These are phyloP conservation scores for Phymatotrichopsis omnivora DNA, from an alignment of 2,329 filamentous ascomycete genomes.

Conservation along the genomic window DNA sequence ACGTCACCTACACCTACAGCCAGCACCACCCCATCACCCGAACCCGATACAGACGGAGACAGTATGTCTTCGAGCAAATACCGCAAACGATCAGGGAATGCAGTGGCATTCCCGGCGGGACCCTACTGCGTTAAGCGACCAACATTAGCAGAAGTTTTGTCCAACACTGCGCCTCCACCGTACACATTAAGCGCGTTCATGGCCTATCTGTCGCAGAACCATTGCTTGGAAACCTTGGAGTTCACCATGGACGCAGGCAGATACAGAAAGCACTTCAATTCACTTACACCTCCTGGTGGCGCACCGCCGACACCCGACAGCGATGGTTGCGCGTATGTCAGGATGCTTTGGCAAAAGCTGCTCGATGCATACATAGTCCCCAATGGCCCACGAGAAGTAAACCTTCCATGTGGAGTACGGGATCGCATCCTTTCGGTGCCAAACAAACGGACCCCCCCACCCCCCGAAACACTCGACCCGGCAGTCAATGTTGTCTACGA, in stretches of 20 bases:
- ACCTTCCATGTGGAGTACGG: conserved; percentile 75
- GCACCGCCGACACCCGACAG: conserved; percentile 42
- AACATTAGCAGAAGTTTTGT: conserved; percentile 74
- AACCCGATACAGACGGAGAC: conserved; percentile 31
- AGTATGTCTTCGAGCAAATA: conserved; percentile 27
- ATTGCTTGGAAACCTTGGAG: conserved; percentile 91
- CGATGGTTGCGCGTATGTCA: conserved; percentile 57
- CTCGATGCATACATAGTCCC: conserved; percentile 84
- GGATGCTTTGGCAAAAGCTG: conserved; percentile 75
- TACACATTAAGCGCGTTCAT: conserved; percentile 91
- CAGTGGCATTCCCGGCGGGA: conserved; percentile 32
- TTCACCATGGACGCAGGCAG: conserved; percentile 91
- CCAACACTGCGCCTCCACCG: conserved; percentile 73
- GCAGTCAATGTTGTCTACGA: conserved; percentile 86
- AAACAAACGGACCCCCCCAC: conserved; percentile 50
- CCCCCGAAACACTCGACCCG: conserved; percentile 66
- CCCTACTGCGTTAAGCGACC: conserved; percentile 53
- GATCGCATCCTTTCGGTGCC: conserved; percentile 63
- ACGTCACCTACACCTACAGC: conserved; percentile 27
- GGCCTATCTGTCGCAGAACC: conserved; percentile 92
- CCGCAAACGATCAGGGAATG: conserved; percentile 26
- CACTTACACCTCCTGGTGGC: conserved; percentile 45
- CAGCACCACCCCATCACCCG: conserved; percentile 22
- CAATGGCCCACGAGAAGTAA: conserved; percentile 77
- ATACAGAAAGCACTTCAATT: conserved; percentile 60